Base-by-base conservation (phyloP, 106 monocot species). In the Cymbidium sinense region DNA sequence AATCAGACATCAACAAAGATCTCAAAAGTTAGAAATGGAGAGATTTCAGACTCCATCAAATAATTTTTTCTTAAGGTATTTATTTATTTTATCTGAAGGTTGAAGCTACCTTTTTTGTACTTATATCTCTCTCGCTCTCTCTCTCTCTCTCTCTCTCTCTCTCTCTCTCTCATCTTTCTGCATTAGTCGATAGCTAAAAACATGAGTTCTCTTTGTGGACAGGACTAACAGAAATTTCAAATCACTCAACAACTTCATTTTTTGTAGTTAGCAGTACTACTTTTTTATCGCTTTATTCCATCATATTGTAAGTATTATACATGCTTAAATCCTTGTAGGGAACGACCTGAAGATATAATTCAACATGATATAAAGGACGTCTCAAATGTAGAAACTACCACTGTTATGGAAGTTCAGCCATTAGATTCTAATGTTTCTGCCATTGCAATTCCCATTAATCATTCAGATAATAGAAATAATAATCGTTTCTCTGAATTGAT, bases 311-410 rank as follows among this genome's bases (percentile, higher is more conserved):
- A 50, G 1, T 10, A 50, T 50, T 50, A 29, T 76, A 4, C 19
- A n/a, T n/a, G n/a, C n/a, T 58, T 77, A 43, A 70, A 43, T 43
- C 50, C 36, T 43, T 70, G 7, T 43, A 87, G 83, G 71, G 70
- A 84, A 51, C 78, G 43, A 36, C 81, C 79, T 78, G 31, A 76
- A 35, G 17, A 41, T 19, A 31, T 37, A 72, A 41, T 18, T 50
- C 78, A 81, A 15, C 81, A 30, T 17, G 31, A 72, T 35, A 2
- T 30, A 9, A 25, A 34, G 6, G 44, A 13, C 28, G 70, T 36
- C 1, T 30, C 10, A 39, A 21, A 7, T 61, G 76, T 34, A 36
- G 75, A 70, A 50, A 55, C 34, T 29, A 4, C 6, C 1, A 39
- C 1, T 34, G 31, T 34, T 5, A 27, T 44, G 41, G 37, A 73